phyloP scores from a whole-genome alignment of 306 rosid genomes.

The Fagus sylvatica region DNA sequence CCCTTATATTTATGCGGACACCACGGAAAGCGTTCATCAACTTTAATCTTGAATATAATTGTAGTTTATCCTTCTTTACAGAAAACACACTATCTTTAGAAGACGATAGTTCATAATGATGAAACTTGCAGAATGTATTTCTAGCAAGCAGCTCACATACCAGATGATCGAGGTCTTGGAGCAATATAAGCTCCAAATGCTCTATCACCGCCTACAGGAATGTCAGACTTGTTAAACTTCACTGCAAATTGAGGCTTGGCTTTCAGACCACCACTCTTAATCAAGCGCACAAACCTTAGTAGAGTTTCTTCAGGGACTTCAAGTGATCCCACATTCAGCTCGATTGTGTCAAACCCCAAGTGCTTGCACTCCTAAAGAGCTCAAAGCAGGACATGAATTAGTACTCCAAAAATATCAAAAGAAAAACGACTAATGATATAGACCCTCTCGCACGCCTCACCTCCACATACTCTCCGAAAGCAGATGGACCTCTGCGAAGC shows the following conservation, averaged over 20 bases:
- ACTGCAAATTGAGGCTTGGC: constrained; percentile 81
- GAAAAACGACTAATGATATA: not conserved
- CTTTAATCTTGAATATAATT: not conserved
- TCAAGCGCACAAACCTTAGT: constrained; percentile 68
- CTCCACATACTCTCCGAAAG: constrained; percentile 72
- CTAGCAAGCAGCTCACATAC: constrained; percentile 36
- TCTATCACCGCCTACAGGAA: constrained; percentile 61
- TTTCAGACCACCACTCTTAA: constrained; percentile 75
- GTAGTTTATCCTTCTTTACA: not conserved
- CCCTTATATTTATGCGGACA: not conserved
- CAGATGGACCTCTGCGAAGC: constrained; percentile 66
- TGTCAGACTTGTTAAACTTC: constrained; percentile 70
- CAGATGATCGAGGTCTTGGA: constrained; percentile 69
- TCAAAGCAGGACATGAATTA: not conserved
- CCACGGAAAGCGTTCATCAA: not conserved
- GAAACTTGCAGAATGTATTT: not conserved
- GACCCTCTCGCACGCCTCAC: constrained; percentile 34
- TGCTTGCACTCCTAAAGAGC: constrained; percentile 75
- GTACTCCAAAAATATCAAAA: not conserved
- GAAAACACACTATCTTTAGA: not conserved
- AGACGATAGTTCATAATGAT: not conserved
- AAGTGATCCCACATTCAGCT: constrained; percentile 69
- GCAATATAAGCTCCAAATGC: constrained; percentile 85
- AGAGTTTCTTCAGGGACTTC: constrained; percentile 85
- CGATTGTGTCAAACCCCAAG: constrained; percentile 82